These are phyloP conservation scores for Zymoseptoria crescenta DNA, from an alignment of 2,329 filamentous ascomycete species.

Conservation along the genomic window DNA sequence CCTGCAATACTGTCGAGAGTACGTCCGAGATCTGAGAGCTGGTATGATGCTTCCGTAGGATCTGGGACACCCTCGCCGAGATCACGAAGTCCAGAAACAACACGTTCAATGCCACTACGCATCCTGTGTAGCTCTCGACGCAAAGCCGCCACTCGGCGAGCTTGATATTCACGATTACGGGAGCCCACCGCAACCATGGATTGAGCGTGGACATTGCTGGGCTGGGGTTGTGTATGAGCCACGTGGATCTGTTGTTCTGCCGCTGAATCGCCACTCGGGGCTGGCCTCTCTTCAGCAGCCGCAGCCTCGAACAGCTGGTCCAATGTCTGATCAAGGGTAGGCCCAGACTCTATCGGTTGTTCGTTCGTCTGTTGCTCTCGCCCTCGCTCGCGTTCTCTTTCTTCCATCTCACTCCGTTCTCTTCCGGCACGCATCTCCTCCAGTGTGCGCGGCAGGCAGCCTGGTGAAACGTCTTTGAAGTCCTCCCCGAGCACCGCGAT, in stretches of 20 bases:
- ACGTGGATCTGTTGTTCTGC: neutral
- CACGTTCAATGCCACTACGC: constrained; percentile 32
- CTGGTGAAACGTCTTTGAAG: constrained; percentile 39
- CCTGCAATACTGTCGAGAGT: constrained; percentile 25
- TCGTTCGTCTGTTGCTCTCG: constrained; percentile 5
- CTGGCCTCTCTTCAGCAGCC: constrained; percentile 17
- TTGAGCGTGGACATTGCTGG: constrained; percentile 20
- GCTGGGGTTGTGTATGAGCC: too few relatives aligned
- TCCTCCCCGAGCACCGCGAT: constrained; percentile 43
- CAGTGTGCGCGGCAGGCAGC: constrained; percentile 39
- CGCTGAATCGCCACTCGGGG: neutral
- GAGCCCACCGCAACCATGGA: constrained; percentile 21
- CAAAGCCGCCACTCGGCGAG: constrained; percentile 29
- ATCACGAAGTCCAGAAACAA: constrained; percentile 30
- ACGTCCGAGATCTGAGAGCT: constrained; percentile 23
- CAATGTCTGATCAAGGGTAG: constrained; percentile 28
- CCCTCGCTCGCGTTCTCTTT: constrained; percentile 10
- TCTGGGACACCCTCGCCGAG: constrained; percentile 30
- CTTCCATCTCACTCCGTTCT: constrained; percentile 23
- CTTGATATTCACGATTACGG: constrained; percentile 30
- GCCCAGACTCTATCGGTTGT: constrained; percentile 11
- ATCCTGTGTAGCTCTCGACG: constrained; percentile 32
- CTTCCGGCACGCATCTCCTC: constrained; percentile 36
- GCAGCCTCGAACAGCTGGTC: constrained; percentile 29
- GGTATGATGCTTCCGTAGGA: constrained; percentile 22